Base-by-base conservation (phyloP, 164 flowering plant genomes). In the Vitis vinifera region DNA sequence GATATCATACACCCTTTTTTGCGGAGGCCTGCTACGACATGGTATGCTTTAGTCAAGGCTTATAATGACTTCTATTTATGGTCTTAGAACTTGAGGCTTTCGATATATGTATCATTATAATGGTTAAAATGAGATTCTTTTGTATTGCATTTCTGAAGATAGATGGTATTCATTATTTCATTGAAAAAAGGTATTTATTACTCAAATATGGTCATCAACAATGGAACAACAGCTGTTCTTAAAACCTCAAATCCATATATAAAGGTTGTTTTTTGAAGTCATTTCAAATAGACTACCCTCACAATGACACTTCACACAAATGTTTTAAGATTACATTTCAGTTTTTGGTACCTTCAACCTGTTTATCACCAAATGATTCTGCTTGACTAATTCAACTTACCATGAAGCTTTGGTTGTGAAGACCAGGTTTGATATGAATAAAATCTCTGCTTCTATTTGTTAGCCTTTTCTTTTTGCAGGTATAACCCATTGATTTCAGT, bases 1-100 rank as follows among this genome's bases (percentile, higher is more conserved):
- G 68, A 68, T 68, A 68, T 14, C 56, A 59, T 29, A 8, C 59
- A 65, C 64, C 37, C 51, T 47, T 71, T 57, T 55, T 52, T 10
- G 30, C 9, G 19, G 48, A 29, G 23, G 68, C 66, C 63, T 72
- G 61, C 65, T 68, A 67, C 56, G 44, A 62, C 53, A 15, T 44
- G 73, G 70, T 73, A 73, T 23, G 67, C 23, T 17, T 51, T 55
- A 48, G 27, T 49, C 51, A 58, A 29, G 61, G 51, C 27, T 6
- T 11, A 9, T 27, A 16, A 15, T 57, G 19, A 2, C 44, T 68
- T 47, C n/a, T 10, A 37, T 50, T 17, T n/a, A 8, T 50, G 51
- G 15, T 4, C 55, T 10, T 51, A 53, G 19, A 30, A 52, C 14
- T 62, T n/a, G 17, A 19, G 59, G 51, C 5, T 60, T 16, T 52